A percentile compares a stretch with the other conserved stretches of the same genome.
Evolutionary conservation across 2,329 filamentous ascomycete species (phyloP).

Genomic region (Xylaria sp.): DNA sequence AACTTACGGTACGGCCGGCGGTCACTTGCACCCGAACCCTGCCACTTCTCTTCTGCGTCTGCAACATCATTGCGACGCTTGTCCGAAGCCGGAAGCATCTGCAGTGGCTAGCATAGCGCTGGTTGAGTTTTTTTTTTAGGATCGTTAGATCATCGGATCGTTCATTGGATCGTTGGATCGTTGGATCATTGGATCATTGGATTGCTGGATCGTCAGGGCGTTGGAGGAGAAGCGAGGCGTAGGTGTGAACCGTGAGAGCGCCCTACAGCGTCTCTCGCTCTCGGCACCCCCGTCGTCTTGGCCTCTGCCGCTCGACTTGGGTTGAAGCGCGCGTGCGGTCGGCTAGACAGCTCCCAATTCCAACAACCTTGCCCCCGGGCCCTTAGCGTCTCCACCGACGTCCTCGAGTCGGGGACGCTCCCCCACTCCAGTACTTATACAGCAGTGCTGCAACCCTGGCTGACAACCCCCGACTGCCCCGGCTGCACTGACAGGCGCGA

Average conservation of each 20-base stretch:
- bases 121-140: not conserved
- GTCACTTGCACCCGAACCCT: conserved; percentile 5
- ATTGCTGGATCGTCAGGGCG: not conserved
- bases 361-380: not conserved
- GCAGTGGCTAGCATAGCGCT: not conserved
- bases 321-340: conserved; percentile 13
- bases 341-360: not conserved
- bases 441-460: conserved; percentile 1
- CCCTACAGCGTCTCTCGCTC: not conserved
- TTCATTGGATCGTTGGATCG: conserved; percentile 4
- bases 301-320: conserved; percentile 5
- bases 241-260: conserved; percentile 2
- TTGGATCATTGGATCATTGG: too few relatives aligned
- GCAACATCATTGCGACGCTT: not conserved
- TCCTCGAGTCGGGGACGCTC: conserved; percentile 19
- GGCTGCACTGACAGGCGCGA: conserved; percentile 6
- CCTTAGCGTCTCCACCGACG: conserved; percentile 26
- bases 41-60: conserved; percentile 1
- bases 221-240: conserved; percentile 4
- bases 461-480: conserved; percentile 7
- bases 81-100: not conserved
- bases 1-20: not conserved
- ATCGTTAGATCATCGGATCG: not conserved
- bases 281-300: not conserved
- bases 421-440: not conserved